Conservation (phyloP, 371 early-diverging fungal species). For the Mucor piriformis region DNA sequence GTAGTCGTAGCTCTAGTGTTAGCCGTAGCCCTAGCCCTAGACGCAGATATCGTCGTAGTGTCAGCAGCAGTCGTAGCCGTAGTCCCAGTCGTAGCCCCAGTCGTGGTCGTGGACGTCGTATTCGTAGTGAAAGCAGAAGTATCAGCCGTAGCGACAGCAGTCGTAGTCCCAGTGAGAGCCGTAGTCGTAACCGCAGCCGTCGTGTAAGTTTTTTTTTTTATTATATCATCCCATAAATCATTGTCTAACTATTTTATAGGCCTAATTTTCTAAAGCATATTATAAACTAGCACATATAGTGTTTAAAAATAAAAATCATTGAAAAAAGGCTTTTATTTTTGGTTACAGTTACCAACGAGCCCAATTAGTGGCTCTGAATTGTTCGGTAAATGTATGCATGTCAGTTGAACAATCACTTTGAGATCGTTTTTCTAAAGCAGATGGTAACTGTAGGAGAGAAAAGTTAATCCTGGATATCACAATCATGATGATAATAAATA, state of each 20-base stretch:
- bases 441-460: constrained; percentile 29
- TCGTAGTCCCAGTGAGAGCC: background rate
- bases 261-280: background rate
- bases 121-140: background rate
- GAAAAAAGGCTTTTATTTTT: background rate
- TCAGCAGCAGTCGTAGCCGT: constrained; percentile 12
- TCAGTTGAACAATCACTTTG: constrained; percentile 46
- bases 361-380: constrained; percentile 33
- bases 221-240: background rate
- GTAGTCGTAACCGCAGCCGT: background rate
- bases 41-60: constrained; percentile 14
- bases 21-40: constrained; percentile 22
- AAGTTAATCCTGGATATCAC: background rate
- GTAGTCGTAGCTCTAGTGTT: background rate
- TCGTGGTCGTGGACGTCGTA: no score
- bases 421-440: constrained; percentile 35
- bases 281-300: background rate
- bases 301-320: background rate
- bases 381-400: constrained; percentile 31
- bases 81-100: constrained; percentile 14
- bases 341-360: constrained; percentile 44
- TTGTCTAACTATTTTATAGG: background rate
- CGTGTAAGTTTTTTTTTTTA: background rate
- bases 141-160: constrained; percentile 14
- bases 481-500: background rate